Evolutionary conservation across 352 stramenopile species (phyloP).

Genomic region (Globisporangium abappressorium): DNA sequence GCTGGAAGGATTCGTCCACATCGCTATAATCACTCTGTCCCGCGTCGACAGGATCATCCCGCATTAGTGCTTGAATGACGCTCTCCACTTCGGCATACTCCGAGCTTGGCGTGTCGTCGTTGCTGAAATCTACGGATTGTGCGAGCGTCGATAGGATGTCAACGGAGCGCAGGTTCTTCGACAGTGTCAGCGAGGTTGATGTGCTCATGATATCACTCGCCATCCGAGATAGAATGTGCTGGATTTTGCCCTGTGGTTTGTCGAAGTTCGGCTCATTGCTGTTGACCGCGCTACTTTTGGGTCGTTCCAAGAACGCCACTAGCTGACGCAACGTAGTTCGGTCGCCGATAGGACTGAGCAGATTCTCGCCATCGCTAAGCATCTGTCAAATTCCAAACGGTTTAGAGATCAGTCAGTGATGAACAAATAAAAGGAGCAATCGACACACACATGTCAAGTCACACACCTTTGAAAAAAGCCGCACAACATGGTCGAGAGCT

Average conservation of each 20-base stretch:
- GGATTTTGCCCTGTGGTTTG: slow-evolving; percentile 39
- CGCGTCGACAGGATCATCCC: background rate
- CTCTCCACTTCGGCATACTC: slow-evolving; percentile 7
- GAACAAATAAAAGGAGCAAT: background rate
- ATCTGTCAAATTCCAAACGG: slow-evolving; percentile 13
- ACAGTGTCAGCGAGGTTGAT: slow-evolving; percentile 41
- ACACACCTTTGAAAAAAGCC: slow-evolving; percentile 49
- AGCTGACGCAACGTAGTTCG: slow-evolving; percentile 67
- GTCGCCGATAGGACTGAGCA: slow-evolving; percentile 56
- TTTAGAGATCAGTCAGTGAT: slow-evolving; percentile 6
- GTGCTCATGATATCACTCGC: slow-evolving; percentile 35
- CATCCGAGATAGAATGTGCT: slow-evolving; percentile 66
- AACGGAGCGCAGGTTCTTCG: slow-evolving; percentile 43
- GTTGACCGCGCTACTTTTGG: slow-evolving; percentile 4
- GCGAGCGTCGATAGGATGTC: slow-evolving; percentile 54
- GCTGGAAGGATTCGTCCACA: slow-evolving; percentile 10
- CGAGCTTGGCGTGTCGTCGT: background rate
- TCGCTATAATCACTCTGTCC: slow-evolving; percentile 5
- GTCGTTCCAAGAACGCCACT: slow-evolving; percentile 42
- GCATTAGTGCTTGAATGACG: slow-evolving; percentile 32
- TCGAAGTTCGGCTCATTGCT: slow-evolving; percentile 15
- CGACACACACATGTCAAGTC: background rate
- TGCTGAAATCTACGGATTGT: slow-evolving; percentile 43
- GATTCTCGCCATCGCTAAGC: slow-evolving; percentile 30
- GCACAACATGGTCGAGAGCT: slow-evolving; percentile 62